These are phyloP conservation scores for Sugiyamaella valdiviana DNA, from an alignment of 805 yeast genomes.

Conservation along the genomic window DNA sequence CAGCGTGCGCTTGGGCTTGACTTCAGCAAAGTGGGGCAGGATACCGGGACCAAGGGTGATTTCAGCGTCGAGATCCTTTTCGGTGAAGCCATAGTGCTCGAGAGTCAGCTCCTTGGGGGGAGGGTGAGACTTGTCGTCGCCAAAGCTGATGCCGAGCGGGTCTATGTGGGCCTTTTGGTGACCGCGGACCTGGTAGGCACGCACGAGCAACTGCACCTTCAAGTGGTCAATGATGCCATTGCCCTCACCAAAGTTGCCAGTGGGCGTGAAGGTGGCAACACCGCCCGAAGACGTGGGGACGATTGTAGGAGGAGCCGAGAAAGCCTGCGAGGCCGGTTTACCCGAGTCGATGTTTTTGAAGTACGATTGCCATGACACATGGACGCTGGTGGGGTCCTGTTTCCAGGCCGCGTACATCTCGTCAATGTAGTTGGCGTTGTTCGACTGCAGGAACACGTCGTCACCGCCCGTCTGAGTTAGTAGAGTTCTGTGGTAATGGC, in stretches of 20 bases:
- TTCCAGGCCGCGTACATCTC: constrained; percentile 97
- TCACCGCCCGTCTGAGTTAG: constrained; percentile 11
- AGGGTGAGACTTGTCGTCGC: constrained; percentile 35
- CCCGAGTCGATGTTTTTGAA: constrained; percentile 82
- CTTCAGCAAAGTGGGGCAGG: constrained; percentile 78
- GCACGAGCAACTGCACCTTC: constrained; percentile 91
- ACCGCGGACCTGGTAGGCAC: constrained; percentile 99
- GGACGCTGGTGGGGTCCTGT: constrained; percentile 84
- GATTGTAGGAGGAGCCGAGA: constrained; percentile 84
- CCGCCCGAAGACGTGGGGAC: constrained; percentile 79
- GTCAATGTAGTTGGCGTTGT: constrained; percentile 87
- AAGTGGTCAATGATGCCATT: constrained; percentile 75
- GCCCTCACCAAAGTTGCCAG: constrained; percentile 28
- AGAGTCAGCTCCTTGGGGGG: constrained; percentile 83
- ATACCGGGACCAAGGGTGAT: constrained; percentile 97
- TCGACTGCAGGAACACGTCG: constrained; percentile 77
- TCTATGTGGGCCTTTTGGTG: constrained; percentile 93
- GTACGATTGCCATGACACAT: constrained; percentile 91
- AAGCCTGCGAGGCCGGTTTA: constrained; percentile 65
- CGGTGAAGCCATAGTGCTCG: constrained; percentile 88
- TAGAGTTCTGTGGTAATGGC: no score
- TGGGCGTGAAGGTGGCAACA: constrained; percentile 50
- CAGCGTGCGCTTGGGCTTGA: constrained; percentile 60
- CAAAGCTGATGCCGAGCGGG: constrained; percentile 88
- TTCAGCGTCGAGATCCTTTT: constrained; percentile 72